A percentile compares a stretch with the other conserved stretches of the same genome.
Conservation (phyloP, 164 flowering plant species). For the Tetrastigma voinierianum region DNA sequence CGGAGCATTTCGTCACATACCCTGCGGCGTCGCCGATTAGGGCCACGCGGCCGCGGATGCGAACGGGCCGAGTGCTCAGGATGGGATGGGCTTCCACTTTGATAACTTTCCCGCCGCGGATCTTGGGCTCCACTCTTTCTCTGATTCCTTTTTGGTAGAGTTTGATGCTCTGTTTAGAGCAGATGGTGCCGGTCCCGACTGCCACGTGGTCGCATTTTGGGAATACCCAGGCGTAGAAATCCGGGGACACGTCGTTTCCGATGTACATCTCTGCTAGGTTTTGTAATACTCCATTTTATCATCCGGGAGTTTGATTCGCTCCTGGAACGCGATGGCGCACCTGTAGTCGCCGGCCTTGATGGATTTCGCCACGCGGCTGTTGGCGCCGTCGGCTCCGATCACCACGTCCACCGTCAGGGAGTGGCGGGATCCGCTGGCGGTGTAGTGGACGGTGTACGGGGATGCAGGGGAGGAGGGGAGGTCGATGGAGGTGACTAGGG, state of each 20-base stretch:
- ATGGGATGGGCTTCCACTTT: constrained; percentile 92
- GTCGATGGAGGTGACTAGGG: constrained; percentile 57
- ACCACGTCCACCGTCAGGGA: constrained; percentile 61
- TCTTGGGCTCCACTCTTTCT: constrained; percentile 51
- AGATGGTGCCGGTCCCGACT: constrained; percentile 82
- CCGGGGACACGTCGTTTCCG: constrained; percentile 68
- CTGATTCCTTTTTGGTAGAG: constrained; percentile 50
- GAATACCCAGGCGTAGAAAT: constrained; percentile 76
- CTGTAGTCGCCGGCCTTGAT: constrained; percentile 67
- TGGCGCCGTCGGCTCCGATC: constrained; percentile 83
- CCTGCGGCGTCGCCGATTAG: constrained; percentile 85
- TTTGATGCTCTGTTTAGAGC: constrained; percentile 62
- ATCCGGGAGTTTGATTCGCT: constrained; percentile 59
- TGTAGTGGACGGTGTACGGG: constrained; percentile 58
- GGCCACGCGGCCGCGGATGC: constrained; percentile 66
- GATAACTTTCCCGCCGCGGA: constrained; percentile 70
- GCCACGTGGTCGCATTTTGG: constrained; percentile 88
- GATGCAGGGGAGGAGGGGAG: constrained; percentile 16
- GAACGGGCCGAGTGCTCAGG: constrained; percentile 66
- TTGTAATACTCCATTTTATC: constrained; percentile 64
- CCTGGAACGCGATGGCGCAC: constrained; percentile 81
- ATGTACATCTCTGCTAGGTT: constrained; percentile 74
- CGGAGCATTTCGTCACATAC: constrained; percentile 81
- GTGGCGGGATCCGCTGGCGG: constrained; percentile 16
- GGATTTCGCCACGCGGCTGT: constrained; percentile 61